Evolutionary conservation across 2,329 filamentous ascomycete species (phyloP).

Genomic region (Fusarium xyrophilum): DNA sequence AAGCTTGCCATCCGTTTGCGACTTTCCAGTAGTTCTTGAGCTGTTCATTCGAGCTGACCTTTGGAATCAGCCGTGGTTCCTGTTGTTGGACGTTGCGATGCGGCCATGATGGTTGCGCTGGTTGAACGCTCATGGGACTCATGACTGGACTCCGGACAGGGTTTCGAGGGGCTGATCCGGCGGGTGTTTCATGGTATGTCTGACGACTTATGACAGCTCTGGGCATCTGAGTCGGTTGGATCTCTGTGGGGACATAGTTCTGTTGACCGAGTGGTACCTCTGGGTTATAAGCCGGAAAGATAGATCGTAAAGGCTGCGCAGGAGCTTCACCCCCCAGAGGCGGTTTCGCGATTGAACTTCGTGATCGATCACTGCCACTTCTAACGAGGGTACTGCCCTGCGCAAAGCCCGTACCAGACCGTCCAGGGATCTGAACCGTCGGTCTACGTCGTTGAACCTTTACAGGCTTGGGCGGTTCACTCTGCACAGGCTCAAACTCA

Average conservation of each 20-base stretch:
- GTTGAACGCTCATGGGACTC: constrained; percentile 33
- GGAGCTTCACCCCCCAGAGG: constrained; percentile 51
- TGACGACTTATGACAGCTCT: constrained; percentile 70
- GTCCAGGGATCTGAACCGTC: constrained; percentile 52
- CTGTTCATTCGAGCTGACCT: constrained; percentile 64
- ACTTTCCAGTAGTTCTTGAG: constrained; percentile 73
- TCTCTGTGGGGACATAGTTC: constrained; percentile 72
- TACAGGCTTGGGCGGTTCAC: constrained; percentile 35
- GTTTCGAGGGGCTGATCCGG: constrained; percentile 6
- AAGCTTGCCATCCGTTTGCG: constrained; percentile 72
- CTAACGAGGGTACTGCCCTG: constrained; percentile 55
- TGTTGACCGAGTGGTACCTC: constrained; percentile 71
- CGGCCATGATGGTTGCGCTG: constrained; percentile 34
- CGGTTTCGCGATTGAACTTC: constrained; percentile 64
- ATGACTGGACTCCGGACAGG: constrained; percentile 34
- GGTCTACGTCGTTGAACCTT: constrained; percentile 51
- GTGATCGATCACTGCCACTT: constrained; percentile 57
- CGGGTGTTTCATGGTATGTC: constrained; percentile 55
- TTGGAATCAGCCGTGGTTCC: constrained; percentile 55
- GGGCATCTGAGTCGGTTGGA: constrained; percentile 69
- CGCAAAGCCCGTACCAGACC: constrained; percentile 52
- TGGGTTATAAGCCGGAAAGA: constrained; percentile 78
- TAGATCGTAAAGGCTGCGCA: constrained; percentile 64
- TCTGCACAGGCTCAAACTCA: constrained; percentile 44
- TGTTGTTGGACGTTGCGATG: constrained; percentile 43